phyloP scores from a whole-genome alignment of 768 basidiomycete genomes.

The Pleurotus platypus region DNA sequence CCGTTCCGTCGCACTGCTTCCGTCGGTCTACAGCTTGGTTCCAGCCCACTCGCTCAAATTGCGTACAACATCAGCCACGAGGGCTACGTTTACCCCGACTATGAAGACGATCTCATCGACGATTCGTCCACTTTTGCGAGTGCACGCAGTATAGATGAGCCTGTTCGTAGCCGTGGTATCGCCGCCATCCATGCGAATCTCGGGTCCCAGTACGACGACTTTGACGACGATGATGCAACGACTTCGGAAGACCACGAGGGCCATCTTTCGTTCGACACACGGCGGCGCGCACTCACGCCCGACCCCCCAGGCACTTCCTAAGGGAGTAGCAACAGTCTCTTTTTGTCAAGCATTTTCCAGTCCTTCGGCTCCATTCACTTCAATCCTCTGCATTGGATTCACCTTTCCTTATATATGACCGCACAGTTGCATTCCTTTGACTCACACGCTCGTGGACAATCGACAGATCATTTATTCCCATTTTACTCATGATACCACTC shows the following conservation, averaged over 20 bases:
- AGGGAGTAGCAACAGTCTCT: background rate
- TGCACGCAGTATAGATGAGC: conserved; percentile 33
- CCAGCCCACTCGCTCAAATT: conserved; percentile 12
- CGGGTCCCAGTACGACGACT: conserved; percentile 16
- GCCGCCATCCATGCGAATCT: conserved; percentile 9
- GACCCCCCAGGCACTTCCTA: conserved; percentile 2
- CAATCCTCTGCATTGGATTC: conserved; percentile 1
- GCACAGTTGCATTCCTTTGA: background rate
- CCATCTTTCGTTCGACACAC: conserved; percentile 5
- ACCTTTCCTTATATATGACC: background rate
- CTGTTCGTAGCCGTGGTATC: background rate
- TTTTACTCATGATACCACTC: conserved; percentile 7
- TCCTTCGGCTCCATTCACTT: background rate
- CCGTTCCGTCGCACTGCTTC: conserved; percentile 3
- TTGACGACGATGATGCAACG: conserved; percentile 27
- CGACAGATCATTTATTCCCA: conserved; percentile 8
- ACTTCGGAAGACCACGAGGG: conserved; percentile 2
- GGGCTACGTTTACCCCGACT: background rate
- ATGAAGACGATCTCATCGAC: conserved; percentile 29
- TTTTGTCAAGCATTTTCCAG: background rate
- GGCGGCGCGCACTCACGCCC: conserved; percentile 1
- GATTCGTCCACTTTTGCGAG: conserved; percentile 53
- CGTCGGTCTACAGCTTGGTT: background rate
- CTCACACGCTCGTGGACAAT: conserved; percentile 6
- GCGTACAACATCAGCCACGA: conserved; percentile 8